Conservation (phyloP, 2,329 filamentous ascomycete species). For the Fusarium nelsonii region DNA sequence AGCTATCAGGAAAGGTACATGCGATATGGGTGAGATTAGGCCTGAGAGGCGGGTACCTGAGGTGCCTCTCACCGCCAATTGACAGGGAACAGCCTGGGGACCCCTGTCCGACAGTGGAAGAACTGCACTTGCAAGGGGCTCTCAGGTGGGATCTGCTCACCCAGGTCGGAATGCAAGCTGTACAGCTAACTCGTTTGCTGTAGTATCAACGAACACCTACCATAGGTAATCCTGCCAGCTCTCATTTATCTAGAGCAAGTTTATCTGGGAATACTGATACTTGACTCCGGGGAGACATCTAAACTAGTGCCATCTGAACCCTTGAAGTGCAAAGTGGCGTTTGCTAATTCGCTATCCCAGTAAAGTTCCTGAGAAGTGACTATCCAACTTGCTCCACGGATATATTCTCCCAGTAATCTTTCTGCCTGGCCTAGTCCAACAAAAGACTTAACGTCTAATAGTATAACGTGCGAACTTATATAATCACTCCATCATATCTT, state of each 20-base stretch:
- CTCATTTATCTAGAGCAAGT: neutral
- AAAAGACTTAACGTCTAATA: neutral
- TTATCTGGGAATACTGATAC: neutral
- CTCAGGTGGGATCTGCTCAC: constrained; percentile 31
- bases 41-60: constrained; percentile 31
- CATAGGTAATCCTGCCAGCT: neutral
- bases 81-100: constrained; percentile 40
- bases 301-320: neutral
- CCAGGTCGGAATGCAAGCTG: constrained; percentile 5
- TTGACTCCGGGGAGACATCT: neutral
- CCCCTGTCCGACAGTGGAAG: constrained; percentile 32
- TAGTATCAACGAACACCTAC: neutral
- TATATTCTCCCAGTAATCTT: neutral
- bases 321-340: neutral
- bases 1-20: constrained; percentile 19
- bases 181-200: neutral
- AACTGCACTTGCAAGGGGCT: constrained; percentile 43
- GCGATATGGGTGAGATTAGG: constrained; percentile 25
- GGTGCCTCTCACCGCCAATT: constrained; percentile 48
- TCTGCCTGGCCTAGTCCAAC: neutral
- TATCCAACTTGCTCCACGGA: constrained; percentile 1
- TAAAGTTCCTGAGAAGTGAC: constrained; percentile 1
- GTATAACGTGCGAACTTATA: neutral
- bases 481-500: neutral
- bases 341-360: neutral